These are phyloP conservation scores for Selaginella tamariscina DNA, from an alignment of 75 land plant species.

Conservation along the genomic window DNA sequence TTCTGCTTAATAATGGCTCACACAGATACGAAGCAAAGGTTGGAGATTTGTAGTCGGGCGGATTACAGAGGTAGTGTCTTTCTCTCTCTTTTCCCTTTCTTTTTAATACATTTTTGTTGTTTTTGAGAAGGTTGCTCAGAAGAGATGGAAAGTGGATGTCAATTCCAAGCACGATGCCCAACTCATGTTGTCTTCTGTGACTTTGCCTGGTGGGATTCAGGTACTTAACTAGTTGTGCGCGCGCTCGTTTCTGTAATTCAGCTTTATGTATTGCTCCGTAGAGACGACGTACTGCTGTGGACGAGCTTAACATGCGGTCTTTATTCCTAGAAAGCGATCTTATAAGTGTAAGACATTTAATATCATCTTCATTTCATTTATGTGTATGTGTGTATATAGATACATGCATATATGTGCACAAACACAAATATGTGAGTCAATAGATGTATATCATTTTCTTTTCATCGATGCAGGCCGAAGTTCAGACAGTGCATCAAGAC, in stretches of 20 bases:
- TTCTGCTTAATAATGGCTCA: conserved; percentile 1
- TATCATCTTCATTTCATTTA: too few relatives aligned
- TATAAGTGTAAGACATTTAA: conserved; percentile 91
- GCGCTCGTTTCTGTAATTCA: too few relatives aligned
- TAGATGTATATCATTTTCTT: too few relatives aligned
- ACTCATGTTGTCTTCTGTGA: conserved; percentile 93
- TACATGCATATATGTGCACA: too few relatives aligned
- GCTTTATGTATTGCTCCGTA: conserved; percentile 14
- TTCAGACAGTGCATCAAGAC: conserved; percentile 82
- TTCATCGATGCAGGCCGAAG: conserved; percentile 62
- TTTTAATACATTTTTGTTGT: too few relatives aligned
- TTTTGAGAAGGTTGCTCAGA: conserved; percentile 49
- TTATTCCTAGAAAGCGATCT: conserved; percentile 85
- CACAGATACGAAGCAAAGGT: conserved; percentile 76
- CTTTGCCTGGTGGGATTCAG: conserved; percentile 95
- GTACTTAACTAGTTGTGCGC: too few relatives aligned
- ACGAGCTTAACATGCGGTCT: conserved; percentile 86
- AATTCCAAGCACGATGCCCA: conserved; percentile 75
- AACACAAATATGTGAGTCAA: too few relatives aligned
- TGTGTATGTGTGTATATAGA: too few relatives aligned
- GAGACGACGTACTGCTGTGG: conserved; percentile 79
- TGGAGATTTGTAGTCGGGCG: conserved; percentile 92
- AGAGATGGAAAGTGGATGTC: conserved; percentile 87
- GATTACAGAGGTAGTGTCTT: conserved; percentile 76
- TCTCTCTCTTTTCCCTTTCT: too few relatives aligned